A percentile compares a stretch with the other conserved stretches of the same genome.
Evolutionary conservation across 495 filamentous ascomycete genomes (phyloP).

Genomic region (Penicillium subrubescens): DNA sequence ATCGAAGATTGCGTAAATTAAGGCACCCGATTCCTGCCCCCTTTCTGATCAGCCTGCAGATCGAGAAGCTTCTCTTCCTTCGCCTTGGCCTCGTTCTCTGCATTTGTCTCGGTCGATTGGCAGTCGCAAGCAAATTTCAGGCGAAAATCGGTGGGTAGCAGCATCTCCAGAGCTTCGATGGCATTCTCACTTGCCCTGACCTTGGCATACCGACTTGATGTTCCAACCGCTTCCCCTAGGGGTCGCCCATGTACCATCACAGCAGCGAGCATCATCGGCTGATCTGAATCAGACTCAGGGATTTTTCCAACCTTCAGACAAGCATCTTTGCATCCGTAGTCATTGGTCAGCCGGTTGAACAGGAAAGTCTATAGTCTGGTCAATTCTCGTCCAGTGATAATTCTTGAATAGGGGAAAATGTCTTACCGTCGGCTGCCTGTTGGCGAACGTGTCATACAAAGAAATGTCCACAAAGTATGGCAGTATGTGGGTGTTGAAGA

Average conservation of each 20-base stretch:
- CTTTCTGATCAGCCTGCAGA: slow-evolving; percentile 32
- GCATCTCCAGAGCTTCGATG: slow-evolving; percentile 55
- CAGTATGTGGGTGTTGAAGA: slow-evolving; percentile 72
- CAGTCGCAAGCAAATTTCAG: slow-evolving; percentile 66
- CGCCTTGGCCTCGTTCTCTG: slow-evolving; percentile 17
- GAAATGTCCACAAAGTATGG: slow-evolving; percentile 87
- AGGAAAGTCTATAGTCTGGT: slow-evolving; percentile 51
- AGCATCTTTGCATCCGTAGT: slow-evolving; percentile 57
- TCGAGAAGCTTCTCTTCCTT: not conserved
- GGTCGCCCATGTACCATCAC: slow-evolving; percentile 76
- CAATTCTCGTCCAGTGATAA: not conserved
- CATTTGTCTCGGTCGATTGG: slow-evolving; percentile 13
- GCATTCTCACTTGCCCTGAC: slow-evolving; percentile 71
- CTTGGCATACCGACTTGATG: slow-evolving; percentile 71
- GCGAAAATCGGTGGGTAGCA: slow-evolving; percentile 62
- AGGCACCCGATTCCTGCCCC: not conserved
- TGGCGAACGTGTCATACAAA: slow-evolving; percentile 86
- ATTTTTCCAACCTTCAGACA: slow-evolving; percentile 56
- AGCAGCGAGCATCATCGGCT: slow-evolving; percentile 62
- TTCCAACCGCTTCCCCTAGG: slow-evolving; percentile 61
- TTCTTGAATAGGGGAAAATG: not conserved
- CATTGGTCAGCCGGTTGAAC: slow-evolving; percentile 48
- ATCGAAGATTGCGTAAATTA: not conserved
- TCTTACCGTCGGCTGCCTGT: slow-evolving; percentile 74
- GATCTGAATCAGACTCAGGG: slow-evolving; percentile 44